A percentile compares a stretch with the other conserved stretches of the same genome.
These are phyloP conservation scores for Rugonectria rugulosa DNA, from an alignment of 2,329 filamentous ascomycete genomes.

Conservation along the genomic window DNA sequence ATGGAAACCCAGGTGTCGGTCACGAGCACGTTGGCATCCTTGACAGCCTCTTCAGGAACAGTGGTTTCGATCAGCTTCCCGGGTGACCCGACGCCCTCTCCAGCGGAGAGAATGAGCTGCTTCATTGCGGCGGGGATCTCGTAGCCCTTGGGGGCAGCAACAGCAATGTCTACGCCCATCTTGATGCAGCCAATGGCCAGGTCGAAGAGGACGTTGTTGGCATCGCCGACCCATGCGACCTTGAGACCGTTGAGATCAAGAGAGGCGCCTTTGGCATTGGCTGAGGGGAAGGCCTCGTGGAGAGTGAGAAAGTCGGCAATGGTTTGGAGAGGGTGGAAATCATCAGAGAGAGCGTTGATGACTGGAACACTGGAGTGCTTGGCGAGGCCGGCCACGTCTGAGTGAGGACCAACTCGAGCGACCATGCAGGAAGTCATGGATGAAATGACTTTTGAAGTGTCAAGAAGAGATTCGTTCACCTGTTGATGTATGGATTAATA, in stretches of 20 bases:
- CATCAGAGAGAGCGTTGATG: slow-evolving; percentile 87
- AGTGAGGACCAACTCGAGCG: slow-evolving; percentile 78
- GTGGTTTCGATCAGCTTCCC: slow-evolving; percentile 79
- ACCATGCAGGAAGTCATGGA: slow-evolving; percentile 89
- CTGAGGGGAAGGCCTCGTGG: slow-evolving; percentile 73
- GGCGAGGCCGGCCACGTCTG: slow-evolving; percentile 75
- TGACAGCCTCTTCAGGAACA: slow-evolving; percentile 84
- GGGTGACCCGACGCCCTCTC: slow-evolving; percentile 61
- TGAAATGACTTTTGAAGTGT: slow-evolving; percentile 92
- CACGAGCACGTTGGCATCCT: slow-evolving; percentile 86
- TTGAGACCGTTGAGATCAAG: slow-evolving; percentile 84
- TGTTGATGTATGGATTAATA: slow-evolving; percentile 42
- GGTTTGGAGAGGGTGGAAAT: slow-evolving; percentile 92
- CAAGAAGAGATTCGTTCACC: slow-evolving; percentile 94
- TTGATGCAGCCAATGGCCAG: slow-evolving; percentile 88
- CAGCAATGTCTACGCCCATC: slow-evolving; percentile 83
- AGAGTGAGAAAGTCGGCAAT: slow-evolving; percentile 95
- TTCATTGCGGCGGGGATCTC: slow-evolving; percentile 80
- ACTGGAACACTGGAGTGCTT: slow-evolving; percentile 79
- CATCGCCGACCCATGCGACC: slow-evolving; percentile 94
- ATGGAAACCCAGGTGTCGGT: slow-evolving; percentile 99
- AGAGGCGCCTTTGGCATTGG: slow-evolving; percentile 45
- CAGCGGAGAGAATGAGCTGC: slow-evolving; percentile 72
- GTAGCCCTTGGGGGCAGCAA: slow-evolving; percentile 87
- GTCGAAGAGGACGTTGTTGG: slow-evolving; percentile 97